Evolutionary conservation across 2,329 filamentous ascomycete genomes (phyloP), one percentile per base, ranked within the genome.

Genomic region (Phialophora verrucosa): DNA sequence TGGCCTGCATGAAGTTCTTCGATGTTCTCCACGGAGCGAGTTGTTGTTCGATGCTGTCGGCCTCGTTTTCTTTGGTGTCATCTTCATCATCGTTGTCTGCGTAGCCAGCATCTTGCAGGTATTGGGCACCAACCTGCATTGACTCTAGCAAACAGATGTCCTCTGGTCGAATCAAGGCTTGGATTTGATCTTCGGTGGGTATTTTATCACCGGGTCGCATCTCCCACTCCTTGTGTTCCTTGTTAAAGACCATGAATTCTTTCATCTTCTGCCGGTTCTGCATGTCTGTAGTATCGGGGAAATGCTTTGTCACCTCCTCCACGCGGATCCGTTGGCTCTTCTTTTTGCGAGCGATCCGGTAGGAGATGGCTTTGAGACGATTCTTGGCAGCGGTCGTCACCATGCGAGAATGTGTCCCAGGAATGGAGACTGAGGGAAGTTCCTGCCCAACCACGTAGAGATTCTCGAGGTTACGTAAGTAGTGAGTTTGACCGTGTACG

Each of bases 331-430:
- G 85, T 67, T 88, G 83, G 29, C 89, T 86, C 20, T 87, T 83
- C 73, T 90, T 92, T 73, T 91, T 91, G 69, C 89, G 87, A 73
- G 96, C 91, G 76, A 97, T 88, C 59, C 95, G 91, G 77, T 92
- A 97, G 0, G 93, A 91, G 47, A 99, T 88, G 90, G 97, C 97
- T 82, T 95, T 97, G 78, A 99, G 89, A 42, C 95, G 88, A 78
- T 95, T 96, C 82, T 99, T 99, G 42, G 92, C 90, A n/a, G 94
- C 93, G 64, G 96, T 97, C 0, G 95, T 99, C 32, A 98, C 94
- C 77, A 95, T 96, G 68, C 95, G 87, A 44, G 93, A 96, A 76
- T 98, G 93, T 2, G 93, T 94, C 0, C 93, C 93, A 2, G 95
- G 95, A 4, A 99, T 91, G 74, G 98, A 93, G 32, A 94, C 88